Evolutionary conservation across 2,329 filamentous ascomycete species (phyloP).

Genomic region (Hypoxylon sp.): DNA sequence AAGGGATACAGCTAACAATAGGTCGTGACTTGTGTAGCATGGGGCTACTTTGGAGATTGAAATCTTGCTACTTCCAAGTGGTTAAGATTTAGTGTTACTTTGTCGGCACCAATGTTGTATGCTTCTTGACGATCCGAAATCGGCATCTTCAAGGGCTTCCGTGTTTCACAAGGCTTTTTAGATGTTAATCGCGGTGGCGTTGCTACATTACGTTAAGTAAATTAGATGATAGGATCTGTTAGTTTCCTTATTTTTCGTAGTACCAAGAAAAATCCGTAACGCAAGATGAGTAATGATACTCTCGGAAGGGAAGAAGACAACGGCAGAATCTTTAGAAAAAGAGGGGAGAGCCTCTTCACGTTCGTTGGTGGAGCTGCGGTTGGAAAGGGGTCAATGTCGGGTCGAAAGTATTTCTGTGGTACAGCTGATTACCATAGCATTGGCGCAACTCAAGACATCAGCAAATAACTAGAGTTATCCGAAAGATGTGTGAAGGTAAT

Average conservation of each 20-base stretch:
- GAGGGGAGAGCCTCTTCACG: neutral
- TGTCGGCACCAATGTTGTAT: neutral
- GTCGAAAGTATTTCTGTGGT: slow-evolving; percentile 1
- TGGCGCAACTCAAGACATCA: neutral
- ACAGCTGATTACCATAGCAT: slow-evolving; percentile 1
- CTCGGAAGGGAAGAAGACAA: neutral
- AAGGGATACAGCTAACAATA: neutral
- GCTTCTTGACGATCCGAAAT: slow-evolving; percentile 1
- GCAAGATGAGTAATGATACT: neutral
- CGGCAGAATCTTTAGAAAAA: neutral
- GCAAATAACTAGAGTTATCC: neutral
- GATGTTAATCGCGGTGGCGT: neutral
- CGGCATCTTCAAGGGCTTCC: neutral
- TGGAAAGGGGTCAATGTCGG: neutral
- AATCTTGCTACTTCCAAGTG: neutral
- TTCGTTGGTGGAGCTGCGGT: neutral
- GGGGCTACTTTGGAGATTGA: neutral
- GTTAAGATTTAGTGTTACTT: neutral
- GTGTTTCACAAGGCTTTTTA: slow-evolving; percentile 3
- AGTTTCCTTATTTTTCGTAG: neutral
- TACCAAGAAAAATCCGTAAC: neutral
- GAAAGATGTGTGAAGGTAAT: slow-evolving; percentile 1
- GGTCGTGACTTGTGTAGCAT: neutral
- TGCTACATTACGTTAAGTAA: neutral
- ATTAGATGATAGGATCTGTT: neutral